These are phyloP conservation scores for Clavispora santaluciae DNA, from an alignment of 805 yeast species.

Conservation along the genomic window DNA sequence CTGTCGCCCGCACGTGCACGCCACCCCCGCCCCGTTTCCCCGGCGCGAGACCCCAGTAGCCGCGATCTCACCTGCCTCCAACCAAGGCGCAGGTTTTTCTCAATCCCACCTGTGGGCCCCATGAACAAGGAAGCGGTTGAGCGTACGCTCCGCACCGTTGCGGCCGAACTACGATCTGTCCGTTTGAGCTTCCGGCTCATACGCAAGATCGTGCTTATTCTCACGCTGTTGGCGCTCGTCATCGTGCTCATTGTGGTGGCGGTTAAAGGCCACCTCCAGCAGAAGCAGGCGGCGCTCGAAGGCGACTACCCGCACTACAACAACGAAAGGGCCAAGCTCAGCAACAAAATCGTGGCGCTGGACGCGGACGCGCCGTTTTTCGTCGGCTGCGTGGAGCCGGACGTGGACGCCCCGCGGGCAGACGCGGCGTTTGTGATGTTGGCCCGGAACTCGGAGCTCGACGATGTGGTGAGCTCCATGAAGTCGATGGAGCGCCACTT, in stretches of 20 bases:
- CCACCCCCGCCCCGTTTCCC: too few relatives aligned
- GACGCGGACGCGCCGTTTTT: slow-evolving; percentile 41
- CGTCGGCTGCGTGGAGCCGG: slow-evolving; percentile 51
- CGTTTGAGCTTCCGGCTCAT: slow-evolving; percentile 1
- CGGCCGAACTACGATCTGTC: background rate
- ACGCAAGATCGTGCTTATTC: slow-evolving; percentile 4
- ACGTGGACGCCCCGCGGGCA: slow-evolving; percentile 42
- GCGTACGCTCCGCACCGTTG: background rate
- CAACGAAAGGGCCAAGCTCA: slow-evolving; percentile 7
- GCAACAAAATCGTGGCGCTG: slow-evolving; percentile 14
- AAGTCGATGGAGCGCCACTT: slow-evolving; percentile 77
- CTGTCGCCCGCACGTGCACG: too few relatives aligned
- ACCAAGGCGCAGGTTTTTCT: background rate
- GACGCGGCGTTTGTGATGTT: slow-evolving; percentile 84
- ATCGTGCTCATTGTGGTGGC: slow-evolving; percentile 1
- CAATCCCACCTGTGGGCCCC: background rate
- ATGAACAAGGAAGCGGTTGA: background rate
- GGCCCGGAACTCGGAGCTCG: slow-evolving; percentile 74
- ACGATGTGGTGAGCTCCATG: slow-evolving; percentile 73
- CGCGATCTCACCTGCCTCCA: too few relatives aligned
- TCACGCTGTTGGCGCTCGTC: background rate
- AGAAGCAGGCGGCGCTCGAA: background rate
- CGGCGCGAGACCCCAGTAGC: too few relatives aligned
- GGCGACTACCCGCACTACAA: slow-evolving; percentile 10
- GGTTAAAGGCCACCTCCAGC: background rate